Evolutionary conservation across 441 rosid species (phyloP).

Genomic region (Corymbia calophylla): DNA sequence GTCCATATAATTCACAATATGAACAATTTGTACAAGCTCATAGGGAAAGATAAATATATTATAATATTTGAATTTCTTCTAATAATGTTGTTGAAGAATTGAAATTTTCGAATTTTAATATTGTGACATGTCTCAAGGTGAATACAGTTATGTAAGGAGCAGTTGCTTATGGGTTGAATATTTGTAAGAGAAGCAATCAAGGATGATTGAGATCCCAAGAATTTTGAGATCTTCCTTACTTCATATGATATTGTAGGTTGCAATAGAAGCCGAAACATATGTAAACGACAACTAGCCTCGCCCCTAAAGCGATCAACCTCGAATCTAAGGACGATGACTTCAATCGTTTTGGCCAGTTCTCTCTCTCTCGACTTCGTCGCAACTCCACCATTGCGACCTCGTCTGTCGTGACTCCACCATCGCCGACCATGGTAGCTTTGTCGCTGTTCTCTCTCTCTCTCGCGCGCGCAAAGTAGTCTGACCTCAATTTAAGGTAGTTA

Average conservation of each 20-base stretch:
- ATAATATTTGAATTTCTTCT: background rate
- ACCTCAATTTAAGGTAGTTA: background rate
- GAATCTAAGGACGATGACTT: background rate
- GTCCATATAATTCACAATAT: background rate
- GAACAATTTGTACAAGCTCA: background rate
- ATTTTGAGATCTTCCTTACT: background rate
- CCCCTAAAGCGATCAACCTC: background rate
- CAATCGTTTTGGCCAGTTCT: background rate
- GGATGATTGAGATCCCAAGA: background rate
- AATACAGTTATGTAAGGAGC: background rate
- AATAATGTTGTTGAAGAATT: background rate
- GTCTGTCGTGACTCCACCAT: no score
- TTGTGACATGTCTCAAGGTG: background rate
- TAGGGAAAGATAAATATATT: background rate
- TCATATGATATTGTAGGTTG: background rate
- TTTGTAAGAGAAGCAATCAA: background rate
- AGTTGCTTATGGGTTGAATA: background rate
- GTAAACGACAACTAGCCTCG: background rate
- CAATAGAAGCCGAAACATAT: background rate
- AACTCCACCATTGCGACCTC: no score
- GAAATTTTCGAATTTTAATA: background rate
- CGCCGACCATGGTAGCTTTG: no score
- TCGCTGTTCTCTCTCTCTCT: no score
- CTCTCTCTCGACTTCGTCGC: background rate
- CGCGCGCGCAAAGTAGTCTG: no score